Base-by-base conservation (phyloP, 23 red algal species). In the Chondrus crispus region DNA sequence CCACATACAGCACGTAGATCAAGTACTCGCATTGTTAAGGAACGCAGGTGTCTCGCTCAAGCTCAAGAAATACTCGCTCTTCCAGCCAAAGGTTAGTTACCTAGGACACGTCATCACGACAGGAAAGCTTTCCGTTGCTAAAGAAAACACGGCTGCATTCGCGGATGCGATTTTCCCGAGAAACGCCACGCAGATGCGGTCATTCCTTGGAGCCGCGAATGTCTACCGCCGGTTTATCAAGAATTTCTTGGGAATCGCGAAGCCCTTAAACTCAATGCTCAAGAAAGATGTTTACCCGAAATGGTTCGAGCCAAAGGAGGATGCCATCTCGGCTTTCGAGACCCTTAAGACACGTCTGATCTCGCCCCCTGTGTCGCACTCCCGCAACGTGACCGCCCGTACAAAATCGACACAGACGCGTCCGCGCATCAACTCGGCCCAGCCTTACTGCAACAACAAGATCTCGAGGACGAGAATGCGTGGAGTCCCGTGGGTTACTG, bases 41-140 rank as follows among this genome's bases (percentile, higher is more conserved):
- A 2, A 85, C 16, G 55, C 79, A 46, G 57, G 78, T n/a, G 40
- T 93, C 37, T 46, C 68, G 13, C 2, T 93, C n/a, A 85, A 85
- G 50, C 35, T 85, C 24, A 93, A 39, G 39, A 93, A 86, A 43
- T 93, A 66, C 48, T 3, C 4, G 43, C 78, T 93, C 60, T 50
- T 85, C 43, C 43, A 69, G 0, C 26, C 47, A 19, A 50, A 39
- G 13, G 49, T 93, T 16, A 75, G 2, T 28, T 93, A 85, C 38
- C 80, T 93, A 8, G 91, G 80, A 3, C 91, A 93, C 45, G 51
- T 78, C 24, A 64, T 93, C 22, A 32, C 39, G 4, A 37, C 46
- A n/a, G 81, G 80, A 39, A 51, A 84, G 38, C 43, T 93, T 32
- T 0, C 26, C 22, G 41, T 86, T 4, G 53, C 45, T 0, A 60